Conservation (phyloP, 2,329 filamentous ascomycete genomes). For the Fusarium torreyae region DNA sequence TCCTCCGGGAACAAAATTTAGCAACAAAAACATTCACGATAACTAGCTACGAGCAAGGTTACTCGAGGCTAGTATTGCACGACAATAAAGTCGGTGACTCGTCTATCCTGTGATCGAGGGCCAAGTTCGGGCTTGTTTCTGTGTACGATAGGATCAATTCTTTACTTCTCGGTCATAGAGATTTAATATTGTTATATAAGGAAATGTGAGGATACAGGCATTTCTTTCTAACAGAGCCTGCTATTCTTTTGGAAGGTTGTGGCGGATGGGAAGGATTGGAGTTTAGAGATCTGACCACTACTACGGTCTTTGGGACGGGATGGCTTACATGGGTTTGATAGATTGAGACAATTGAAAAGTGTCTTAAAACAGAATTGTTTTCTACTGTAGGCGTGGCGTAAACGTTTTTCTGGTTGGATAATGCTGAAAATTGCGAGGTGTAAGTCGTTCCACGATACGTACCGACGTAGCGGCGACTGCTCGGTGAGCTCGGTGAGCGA, state of each 20-base stretch:
- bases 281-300: not conserved
- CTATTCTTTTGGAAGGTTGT: not conserved
- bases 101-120: conserved; percentile 7
- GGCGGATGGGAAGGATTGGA: not conserved
- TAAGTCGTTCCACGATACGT: not conserved
- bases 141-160: conserved; percentile 24
- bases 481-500: conserved; percentile 29
- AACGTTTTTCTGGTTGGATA: not conserved
- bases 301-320: not conserved
- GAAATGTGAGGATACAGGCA: not conserved
- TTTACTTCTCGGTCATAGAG: conserved; percentile 13
- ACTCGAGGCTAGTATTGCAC: not conserved
- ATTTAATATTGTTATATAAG: conserved; percentile 31
- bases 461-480: not conserved
- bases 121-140: conserved; percentile 11
- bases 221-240: not conserved
- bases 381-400: not conserved
- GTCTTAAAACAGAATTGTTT: not conserved
- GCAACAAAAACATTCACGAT: conserved; percentile 54
- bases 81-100: not conserved
- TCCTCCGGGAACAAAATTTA: conserved; percentile 70
- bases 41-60: conserved; percentile 46
- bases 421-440: not conserved
- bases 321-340: conserved; percentile 8
- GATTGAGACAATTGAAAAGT: conserved; percentile 13